A percentile compares a stretch with the other conserved stretches of the same genome.
phyloP scores from a whole-genome alignment of 495 filamentous ascomycete species.

The Evernia prunastri region DNA sequence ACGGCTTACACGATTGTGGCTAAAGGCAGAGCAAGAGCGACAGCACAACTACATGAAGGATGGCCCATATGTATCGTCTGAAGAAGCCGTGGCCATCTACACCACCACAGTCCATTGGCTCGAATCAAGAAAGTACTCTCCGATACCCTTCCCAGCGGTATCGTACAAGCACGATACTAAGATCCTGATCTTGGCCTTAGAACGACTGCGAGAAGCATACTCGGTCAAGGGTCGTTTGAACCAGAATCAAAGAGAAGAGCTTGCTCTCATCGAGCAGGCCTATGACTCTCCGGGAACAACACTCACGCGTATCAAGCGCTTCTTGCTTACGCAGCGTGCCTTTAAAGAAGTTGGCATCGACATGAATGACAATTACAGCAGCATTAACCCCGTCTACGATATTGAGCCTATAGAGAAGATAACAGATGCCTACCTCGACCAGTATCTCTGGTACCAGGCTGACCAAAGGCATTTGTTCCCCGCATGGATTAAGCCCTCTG shows the following conservation, averaged over 20 bases:
- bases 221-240: constrained; percentile 96
- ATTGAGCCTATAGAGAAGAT: constrained; percentile 99
- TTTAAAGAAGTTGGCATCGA: constrained; percentile 99
- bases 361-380: constrained; percentile 99
- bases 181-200: constrained; percentile 92
- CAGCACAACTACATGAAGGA: constrained; percentile 99
- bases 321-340: constrained; percentile 90
- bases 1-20: constrained; percentile 88
- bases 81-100: constrained; percentile 98
- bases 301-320: constrained; percentile 93
- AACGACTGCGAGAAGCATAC: constrained; percentile 91
- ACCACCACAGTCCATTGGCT: constrained; percentile 99
- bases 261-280: constrained; percentile 96
- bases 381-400: constrained; percentile 98
- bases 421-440: constrained; percentile 97
- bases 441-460: constrained; percentile 99
- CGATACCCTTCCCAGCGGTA: constrained; percentile 97
- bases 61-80: constrained; percentile 94
- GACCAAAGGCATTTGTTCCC: constrained; percentile 98
- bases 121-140: constrained; percentile 95
- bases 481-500: constrained; percentile 98
- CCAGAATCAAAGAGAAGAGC: constrained; percentile 94
- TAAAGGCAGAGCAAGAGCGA: constrained; percentile 96
- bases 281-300: constrained; percentile 98
- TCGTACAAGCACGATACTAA: constrained; percentile 99